These are phyloP conservation scores for Trametes maxima DNA, from an alignment of 768 basidiomycete genomes.

Conservation along the genomic window DNA sequence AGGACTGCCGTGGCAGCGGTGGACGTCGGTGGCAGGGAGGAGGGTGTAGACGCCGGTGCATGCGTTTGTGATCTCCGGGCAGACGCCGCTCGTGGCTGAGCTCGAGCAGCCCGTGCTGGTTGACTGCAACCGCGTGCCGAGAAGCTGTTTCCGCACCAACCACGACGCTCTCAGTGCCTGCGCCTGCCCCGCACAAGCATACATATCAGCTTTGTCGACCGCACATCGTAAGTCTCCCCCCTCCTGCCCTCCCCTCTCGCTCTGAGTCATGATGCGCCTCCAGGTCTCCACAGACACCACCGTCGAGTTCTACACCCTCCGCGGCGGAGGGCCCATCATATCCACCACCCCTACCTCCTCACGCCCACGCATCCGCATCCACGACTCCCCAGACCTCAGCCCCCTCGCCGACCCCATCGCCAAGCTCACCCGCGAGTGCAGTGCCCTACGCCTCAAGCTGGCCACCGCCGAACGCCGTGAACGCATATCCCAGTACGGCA, in stretches of 20 bases:
- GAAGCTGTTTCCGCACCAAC: slow-evolving; percentile 16
- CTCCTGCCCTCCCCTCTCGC: neutral
- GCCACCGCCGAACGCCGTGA: slow-evolving; percentile 43
- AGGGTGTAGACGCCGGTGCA: neutral
- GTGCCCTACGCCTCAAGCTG: slow-evolving; percentile 45
- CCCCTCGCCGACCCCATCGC: slow-evolving; percentile 45
- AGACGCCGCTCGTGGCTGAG: slow-evolving; percentile 6
- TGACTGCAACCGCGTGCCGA: slow-evolving; percentile 15
- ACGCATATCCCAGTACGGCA: slow-evolving; percentile 25
- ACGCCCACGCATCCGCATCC: slow-evolving; percentile 25
- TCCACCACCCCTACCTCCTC: slow-evolving; percentile 35
- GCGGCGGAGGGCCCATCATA: slow-evolving; percentile 27
- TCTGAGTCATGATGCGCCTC: slow-evolving; percentile 35
- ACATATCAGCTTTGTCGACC: slow-evolving; percentile 4
- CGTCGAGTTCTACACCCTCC: slow-evolving; percentile 60
- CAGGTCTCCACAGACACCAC: slow-evolving; percentile 54
- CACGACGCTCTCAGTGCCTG: slow-evolving; percentile 17
- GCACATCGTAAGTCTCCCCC: slow-evolving; percentile 8
- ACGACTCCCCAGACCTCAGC: slow-evolving; percentile 31
- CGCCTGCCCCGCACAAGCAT: slow-evolving; percentile 1
- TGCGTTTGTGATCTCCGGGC: slow-evolving; percentile 15
- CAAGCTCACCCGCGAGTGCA: slow-evolving; percentile 43
- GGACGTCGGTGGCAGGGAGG: neutral
- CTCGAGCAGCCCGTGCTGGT: neutral
- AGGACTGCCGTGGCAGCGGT: neutral